A percentile compares a stretch with the other conserved stretches of the same genome.
These are phyloP conservation scores for Clarkia xantiana DNA, from an alignment of 345 rosid genomes.

Conservation along the genomic window DNA sequence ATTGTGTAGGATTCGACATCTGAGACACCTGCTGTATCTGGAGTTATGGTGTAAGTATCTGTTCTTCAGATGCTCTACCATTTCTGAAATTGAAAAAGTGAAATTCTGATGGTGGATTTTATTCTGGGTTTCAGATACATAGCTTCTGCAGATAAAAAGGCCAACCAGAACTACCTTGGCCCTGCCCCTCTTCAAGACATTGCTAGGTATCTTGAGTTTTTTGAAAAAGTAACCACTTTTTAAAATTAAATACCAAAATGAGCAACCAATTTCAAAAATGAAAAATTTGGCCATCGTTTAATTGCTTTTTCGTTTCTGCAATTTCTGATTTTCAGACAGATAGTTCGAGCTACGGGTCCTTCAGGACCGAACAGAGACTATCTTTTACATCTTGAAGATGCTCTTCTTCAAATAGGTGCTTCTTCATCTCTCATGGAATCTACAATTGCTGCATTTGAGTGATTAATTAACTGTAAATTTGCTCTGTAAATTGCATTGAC, in stretches of 20 bases:
- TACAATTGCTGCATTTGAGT: background rate
- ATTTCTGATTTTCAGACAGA: constrained; percentile 36
- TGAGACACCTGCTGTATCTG: constrained; percentile 50
- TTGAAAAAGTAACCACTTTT: no score
- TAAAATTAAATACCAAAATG: no score
- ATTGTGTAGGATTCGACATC: constrained; percentile 43
- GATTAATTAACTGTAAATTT: no score
- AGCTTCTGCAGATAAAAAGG: constrained; percentile 64
- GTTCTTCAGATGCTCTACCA: no score
- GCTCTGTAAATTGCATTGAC: background rate
- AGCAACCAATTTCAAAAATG: no score
- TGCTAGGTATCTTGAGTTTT: constrained; percentile 44
- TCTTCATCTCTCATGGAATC: background rate
- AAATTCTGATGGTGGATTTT: constrained; percentile 1
- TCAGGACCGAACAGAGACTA: constrained; percentile 93
- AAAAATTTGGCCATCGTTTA: no score
- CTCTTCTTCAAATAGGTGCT: constrained; percentile 48
- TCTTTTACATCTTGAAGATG: constrained; percentile 60
- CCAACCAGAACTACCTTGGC: constrained; percentile 63
- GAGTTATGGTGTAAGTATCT: constrained; percentile 69
- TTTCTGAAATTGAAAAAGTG: background rate
- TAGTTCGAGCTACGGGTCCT: constrained; percentile 64
- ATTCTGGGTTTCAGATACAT: constrained; percentile 38
- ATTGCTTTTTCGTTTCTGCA: no score
- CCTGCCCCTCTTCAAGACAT: constrained; percentile 66